Conservation (phyloP, 768 basidiomycete genomes). For the Mycena olivaceomarginata region DNA sequence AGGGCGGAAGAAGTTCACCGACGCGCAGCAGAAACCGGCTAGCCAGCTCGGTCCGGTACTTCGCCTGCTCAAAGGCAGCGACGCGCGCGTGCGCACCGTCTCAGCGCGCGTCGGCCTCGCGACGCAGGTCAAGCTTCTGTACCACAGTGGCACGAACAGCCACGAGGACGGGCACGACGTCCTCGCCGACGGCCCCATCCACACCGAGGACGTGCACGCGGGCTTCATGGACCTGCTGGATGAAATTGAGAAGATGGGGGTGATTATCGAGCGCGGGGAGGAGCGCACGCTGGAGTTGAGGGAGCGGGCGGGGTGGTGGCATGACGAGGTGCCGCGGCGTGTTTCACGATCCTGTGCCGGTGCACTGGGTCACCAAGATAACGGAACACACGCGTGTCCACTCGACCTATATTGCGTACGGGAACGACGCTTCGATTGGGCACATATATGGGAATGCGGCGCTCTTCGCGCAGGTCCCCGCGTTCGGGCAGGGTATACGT, state of each 20-base stretch:
- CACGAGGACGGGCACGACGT: conserved; percentile 12
- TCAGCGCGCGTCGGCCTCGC: conserved; percentile 31
- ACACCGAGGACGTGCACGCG: not conserved
- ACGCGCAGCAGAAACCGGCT: not conserved
- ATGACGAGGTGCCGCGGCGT: too few relatives aligned
- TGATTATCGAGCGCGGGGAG: not conserved
- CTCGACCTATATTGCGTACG: not conserved
- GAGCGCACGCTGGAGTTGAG: not conserved
- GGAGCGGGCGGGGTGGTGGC: too few relatives aligned
- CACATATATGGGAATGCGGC: not conserved
- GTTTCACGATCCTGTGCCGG: too few relatives aligned
- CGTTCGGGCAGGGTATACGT: not conserved
- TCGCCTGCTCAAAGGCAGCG: conserved; percentile 31
- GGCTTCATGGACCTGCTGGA: not conserved
- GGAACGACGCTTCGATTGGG: not conserved
- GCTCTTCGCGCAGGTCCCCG: not conserved
- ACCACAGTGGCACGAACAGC: conserved; percentile 4
- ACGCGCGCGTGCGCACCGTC: conserved; percentile 31
- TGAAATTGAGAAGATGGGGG: not conserved
- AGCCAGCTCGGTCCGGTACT: conserved; percentile 6
- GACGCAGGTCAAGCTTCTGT: conserved; percentile 18
- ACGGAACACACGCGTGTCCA: not conserved
- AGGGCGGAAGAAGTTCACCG: not conserved
- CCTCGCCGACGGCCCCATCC: conserved; percentile 20
- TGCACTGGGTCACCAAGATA: not conserved